Base-by-base conservation (phyloP, 2,329 filamentous ascomycete genomes). In the Monilinia fructicola region DNA sequence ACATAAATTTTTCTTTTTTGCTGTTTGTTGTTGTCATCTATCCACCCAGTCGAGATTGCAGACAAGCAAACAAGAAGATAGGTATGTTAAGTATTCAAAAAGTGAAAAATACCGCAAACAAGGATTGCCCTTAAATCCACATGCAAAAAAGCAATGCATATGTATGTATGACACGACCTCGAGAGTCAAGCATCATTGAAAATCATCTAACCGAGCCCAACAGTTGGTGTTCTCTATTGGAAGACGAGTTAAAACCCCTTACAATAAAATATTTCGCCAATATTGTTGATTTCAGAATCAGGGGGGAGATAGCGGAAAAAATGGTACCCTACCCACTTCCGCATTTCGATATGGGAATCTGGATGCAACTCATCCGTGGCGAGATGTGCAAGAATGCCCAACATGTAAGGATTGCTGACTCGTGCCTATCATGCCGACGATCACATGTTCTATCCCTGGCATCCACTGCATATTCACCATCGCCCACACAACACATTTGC, bases 361-460 rank as follows among this genome's bases (percentile, higher is more conserved):
- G 58, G 58, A 61, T 61, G 58, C 44, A 60, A 31, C 26, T 35
- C 44, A 60, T 60, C 31, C 28, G 44, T 38, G 42, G 28, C 58
- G n/a, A 60, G 28, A 55, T n/a, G 44, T 26, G 58, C 44, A 61
- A 14, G 31, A 50, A 61, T 61, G 28, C 58, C 58, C 58, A 61
- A 61, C 31, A 61, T 61, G 58, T 61, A 50, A 61, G 31, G n/a
- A 38, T 50, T 50, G 21, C 58, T 61, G 58, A 61, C 58, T 61
- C 58, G 58, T 50, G 23, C 58, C 53, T 50, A 50, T 61, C 38
- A 38, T 50, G 44, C 44, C 31, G 44, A 50, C 46, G 58, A 61
- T 61, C 58, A 52, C 46, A 61, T 61, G 46, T 61, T 50, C 21
- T 31, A 60, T 60, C 58, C 58, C 21, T 60, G 44, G 4, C 7